Evolutionary conservation across 768 basidiomycete genomes (phyloP).

Genomic region (Lactarius trivialis): DNA sequence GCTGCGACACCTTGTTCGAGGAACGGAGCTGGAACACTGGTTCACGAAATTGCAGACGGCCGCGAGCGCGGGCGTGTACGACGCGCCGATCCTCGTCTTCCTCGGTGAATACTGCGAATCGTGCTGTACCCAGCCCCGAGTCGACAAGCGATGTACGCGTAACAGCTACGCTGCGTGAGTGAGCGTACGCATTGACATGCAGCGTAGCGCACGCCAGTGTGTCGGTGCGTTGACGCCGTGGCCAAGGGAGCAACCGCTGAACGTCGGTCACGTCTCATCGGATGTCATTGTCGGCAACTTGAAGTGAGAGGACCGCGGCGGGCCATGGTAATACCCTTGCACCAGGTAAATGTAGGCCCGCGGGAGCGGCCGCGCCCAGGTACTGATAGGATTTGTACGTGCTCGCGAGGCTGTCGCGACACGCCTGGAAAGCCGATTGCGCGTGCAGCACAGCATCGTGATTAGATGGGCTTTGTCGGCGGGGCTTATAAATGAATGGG

Average conservation of each 20-base stretch:
- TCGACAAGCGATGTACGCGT: slow-evolving; percentile 83
- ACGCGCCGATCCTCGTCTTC: slow-evolving; percentile 65
- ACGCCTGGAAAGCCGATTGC: no score
- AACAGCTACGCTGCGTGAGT: slow-evolving; percentile 71
- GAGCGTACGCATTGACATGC: slow-evolving; percentile 83
- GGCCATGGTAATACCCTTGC: no score
- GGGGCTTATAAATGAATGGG: slow-evolving; percentile 71
- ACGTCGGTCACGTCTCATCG: slow-evolving; percentile 61
- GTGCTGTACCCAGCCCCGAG: slow-evolving; percentile 63
- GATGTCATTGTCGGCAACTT: slow-evolving; percentile 64
- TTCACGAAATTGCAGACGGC: slow-evolving; percentile 82
- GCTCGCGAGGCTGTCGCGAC: no score
- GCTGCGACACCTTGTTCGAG: slow-evolving; percentile 62
- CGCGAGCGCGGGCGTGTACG: slow-evolving; percentile 57
- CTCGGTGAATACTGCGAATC: slow-evolving; percentile 53
- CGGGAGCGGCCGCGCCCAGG: no score
- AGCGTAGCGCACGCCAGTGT: slow-evolving; percentile 74
- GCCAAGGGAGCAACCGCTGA: slow-evolving; percentile 50
- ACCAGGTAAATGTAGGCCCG: no score
- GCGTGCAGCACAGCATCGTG: no score
- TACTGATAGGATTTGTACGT: no score
- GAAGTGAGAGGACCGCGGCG: slow-evolving; percentile 67
- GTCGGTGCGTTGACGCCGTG: slow-evolving; percentile 48
- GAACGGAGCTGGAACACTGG: slow-evolving; percentile 72
- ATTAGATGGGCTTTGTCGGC: slow-evolving; percentile 54